A percentile compares a stretch with the other conserved stretches of the same genome.
These are phyloP conservation scores for Lyophyllum atratum DNA, from an alignment of 768 basidiomycete genomes.

Conservation along the genomic window DNA sequence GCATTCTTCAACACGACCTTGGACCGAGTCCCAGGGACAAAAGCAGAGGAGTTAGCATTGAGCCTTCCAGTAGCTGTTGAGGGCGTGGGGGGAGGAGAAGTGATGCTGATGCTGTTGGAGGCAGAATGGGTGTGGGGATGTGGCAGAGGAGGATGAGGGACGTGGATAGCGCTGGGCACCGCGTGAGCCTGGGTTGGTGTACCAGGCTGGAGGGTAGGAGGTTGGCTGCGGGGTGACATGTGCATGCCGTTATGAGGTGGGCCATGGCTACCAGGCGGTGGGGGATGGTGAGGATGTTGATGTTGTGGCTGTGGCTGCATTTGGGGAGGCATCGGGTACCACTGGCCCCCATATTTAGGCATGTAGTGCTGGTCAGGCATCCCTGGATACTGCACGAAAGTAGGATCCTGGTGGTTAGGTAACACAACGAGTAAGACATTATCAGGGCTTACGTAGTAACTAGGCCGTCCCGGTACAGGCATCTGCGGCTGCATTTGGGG, in stretches of 20 bases:
- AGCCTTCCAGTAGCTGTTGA: conserved; percentile 52
- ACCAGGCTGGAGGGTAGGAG: conserved; percentile 59
- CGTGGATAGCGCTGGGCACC: conserved; percentile 43
- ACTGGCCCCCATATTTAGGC: conserved; percentile 35
- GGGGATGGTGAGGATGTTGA: conserved; percentile 51
- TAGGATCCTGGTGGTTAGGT: conserved; percentile 8
- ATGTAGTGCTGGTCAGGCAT: conserved; percentile 40
- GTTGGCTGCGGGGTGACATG: conserved; percentile 69
- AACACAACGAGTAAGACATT: neutral
- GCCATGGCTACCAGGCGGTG: conserved; percentile 47
- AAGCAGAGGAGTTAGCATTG: conserved; percentile 64
- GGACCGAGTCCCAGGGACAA: conserved; percentile 55
- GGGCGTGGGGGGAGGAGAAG: conserved; percentile 72
- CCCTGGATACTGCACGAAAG: conserved; percentile 36
- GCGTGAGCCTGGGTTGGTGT: conserved; percentile 73
- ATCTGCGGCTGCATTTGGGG: too few relatives aligned
- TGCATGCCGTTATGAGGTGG: conserved; percentile 54
- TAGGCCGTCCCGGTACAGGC: conserved; percentile 39
- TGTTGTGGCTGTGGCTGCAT: conserved; percentile 38
- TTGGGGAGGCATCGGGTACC: conserved; percentile 43
- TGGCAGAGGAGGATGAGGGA: conserved; percentile 49
- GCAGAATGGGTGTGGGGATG: conserved; percentile 44
- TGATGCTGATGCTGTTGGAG: conserved; percentile 50
- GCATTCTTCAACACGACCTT: conserved; percentile 62
- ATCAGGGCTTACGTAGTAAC: conserved; percentile 59